These are phyloP conservation scores for Leccinum pellstonianum DNA, from an alignment of 768 basidiomycete species.

Conservation along the genomic window DNA sequence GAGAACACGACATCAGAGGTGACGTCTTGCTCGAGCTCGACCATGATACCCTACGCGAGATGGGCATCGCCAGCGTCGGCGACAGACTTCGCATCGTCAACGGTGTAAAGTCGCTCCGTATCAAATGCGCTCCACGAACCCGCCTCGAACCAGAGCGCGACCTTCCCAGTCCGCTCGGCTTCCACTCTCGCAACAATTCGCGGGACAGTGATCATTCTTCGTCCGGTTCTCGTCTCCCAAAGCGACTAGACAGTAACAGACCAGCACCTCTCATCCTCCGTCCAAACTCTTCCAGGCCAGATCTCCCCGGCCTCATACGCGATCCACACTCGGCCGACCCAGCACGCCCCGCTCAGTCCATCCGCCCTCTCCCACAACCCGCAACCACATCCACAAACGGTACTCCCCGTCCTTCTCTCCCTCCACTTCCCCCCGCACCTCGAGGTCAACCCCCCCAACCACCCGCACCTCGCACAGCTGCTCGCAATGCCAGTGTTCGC, in stretches of 20 bases:
- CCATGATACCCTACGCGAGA: conserved; percentile 82
- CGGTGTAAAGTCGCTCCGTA: conserved; percentile 78
- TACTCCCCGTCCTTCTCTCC: conserved; percentile 47
- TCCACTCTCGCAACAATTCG: conserved; percentile 26
- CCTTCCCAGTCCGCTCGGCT: neutral
- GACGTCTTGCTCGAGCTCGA: conserved; percentile 92
- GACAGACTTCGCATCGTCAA: conserved; percentile 86
- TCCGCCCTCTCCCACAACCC: conserved; percentile 34
- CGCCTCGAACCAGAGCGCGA: neutral
- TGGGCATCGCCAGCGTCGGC: conserved; percentile 86
- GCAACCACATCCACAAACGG: conserved; percentile 31
- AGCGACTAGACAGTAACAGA: conserved; percentile 59
- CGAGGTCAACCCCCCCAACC: conserved; percentile 61
- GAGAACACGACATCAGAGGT: conserved; percentile 86
- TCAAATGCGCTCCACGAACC: conserved; percentile 42
- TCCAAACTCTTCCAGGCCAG: conserved; percentile 48
- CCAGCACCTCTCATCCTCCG: conserved; percentile 83
- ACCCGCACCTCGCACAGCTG: conserved; percentile 31
- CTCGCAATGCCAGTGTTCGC: conserved; percentile 35
- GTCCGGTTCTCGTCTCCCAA: conserved; percentile 32
- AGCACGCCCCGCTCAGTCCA: conserved; percentile 23
- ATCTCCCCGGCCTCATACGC: conserved; percentile 72
- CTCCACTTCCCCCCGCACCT: conserved; percentile 70
- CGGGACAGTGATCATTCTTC: conserved; percentile 29
- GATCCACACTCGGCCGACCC: conserved; percentile 59